phyloP scores from a whole-genome alignment of 768 basidiomycete genomes.

The Mycena galericulata region DNA sequence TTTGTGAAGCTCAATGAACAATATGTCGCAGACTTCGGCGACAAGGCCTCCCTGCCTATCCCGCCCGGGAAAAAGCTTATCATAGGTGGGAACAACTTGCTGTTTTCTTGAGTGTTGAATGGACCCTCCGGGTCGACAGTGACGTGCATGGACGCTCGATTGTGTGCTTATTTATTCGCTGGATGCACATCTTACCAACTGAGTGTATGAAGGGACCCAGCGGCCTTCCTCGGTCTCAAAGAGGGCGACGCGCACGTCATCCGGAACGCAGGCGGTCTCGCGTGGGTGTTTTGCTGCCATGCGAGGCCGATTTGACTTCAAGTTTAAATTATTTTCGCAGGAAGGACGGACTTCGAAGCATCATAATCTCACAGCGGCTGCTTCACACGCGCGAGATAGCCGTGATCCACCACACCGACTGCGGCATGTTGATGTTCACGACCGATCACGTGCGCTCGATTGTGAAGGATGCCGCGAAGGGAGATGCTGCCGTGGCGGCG shows the following conservation, averaged over 20 bases:
- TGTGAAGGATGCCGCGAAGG: conserved; percentile 60
- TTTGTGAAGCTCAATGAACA: conserved; percentile 51
- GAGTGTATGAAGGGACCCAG: conserved; percentile 48
- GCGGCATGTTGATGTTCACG: conserved; percentile 78
- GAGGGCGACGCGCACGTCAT: conserved; percentile 69
- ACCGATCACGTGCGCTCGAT: conserved; percentile 60
- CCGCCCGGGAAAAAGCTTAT: conserved; percentile 57
- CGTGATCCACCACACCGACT: conserved; percentile 78
- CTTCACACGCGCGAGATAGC: conserved; percentile 79
- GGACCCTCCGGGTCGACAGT: conserved; percentile 40
- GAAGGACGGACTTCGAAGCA: conserved; percentile 71
- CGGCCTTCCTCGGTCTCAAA: conserved; percentile 56
- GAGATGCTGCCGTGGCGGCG: conserved; percentile 24
- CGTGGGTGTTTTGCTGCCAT: conserved; percentile 10
- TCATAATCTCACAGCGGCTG: conserved; percentile 79
- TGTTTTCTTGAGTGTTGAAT: not conserved
- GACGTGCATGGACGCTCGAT: conserved; percentile 68
- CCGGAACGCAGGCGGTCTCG: conserved; percentile 54
- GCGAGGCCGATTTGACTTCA: no score
- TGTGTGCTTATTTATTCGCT: no score
- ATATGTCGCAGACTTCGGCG: conserved; percentile 56
- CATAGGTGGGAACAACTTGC: conserved; percentile 46
- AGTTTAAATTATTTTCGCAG: conserved; percentile 45
- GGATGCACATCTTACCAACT: no score
- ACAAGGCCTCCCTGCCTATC: conserved; percentile 52